phyloP scores from a whole-genome alignment of 2,329 filamentous ascomycete species.

The Nothomitra cinnamomea region DNA sequence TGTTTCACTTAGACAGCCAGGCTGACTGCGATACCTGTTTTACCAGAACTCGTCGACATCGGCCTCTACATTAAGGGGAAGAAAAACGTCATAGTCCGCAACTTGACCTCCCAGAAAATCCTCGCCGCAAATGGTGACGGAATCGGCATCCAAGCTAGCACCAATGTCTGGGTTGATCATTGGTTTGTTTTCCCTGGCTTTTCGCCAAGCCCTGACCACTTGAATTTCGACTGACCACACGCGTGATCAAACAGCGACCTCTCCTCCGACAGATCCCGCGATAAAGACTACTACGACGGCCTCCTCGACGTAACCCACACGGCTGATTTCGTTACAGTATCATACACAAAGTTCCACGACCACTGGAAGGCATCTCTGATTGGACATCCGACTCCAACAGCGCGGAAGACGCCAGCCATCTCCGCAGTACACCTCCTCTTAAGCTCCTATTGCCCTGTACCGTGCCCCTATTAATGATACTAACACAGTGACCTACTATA shows the following conservation, averaged over 20 bases:
- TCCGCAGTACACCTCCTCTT: constrained; percentile 6
- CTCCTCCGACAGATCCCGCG: constrained; percentile 19
- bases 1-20: too few relatives aligned
- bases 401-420: constrained; percentile 15
- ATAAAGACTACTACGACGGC: constrained; percentile 29
- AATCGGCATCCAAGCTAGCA: constrained; percentile 30
- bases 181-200: too few relatives aligned
- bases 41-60: constrained; percentile 25
- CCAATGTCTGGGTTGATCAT: constrained; percentile 33
- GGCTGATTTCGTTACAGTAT: constrained; percentile 27
- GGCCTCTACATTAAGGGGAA: constrained; percentile 30
- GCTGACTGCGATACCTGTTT: background rate
- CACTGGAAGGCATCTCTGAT: constrained; percentile 19
- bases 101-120: constrained; percentile 35
- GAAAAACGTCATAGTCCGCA: constrained; percentile 39
- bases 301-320: constrained; percentile 29
- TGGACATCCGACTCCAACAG: constrained; percentile 16
- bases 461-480: too few relatives aligned
- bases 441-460: too few relatives aligned
- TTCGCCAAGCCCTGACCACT: too few relatives aligned
- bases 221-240: too few relatives aligned
- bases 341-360: constrained; percentile 27
- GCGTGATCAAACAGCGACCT: constrained; percentile 22
- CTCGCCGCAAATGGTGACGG: constrained; percentile 30
- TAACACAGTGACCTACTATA: constrained; percentile 12